phyloP scores from a whole-genome alignment of 169 alveolate genomes.

The Eimeria acervulina region DNA sequence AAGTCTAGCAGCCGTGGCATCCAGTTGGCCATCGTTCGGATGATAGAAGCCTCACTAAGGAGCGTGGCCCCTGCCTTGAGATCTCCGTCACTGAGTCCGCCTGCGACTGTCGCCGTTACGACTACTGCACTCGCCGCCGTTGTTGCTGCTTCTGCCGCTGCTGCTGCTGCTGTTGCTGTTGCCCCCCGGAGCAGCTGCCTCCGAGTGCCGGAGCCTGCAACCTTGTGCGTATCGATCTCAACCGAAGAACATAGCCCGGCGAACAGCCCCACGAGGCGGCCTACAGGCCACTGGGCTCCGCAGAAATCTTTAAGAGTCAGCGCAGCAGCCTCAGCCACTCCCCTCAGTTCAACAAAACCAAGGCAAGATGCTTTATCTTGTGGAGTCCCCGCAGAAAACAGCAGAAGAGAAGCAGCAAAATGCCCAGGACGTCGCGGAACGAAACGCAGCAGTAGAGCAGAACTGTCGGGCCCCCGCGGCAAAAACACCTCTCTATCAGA shows the following conservation, averaged over 20 bases:
- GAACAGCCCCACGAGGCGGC: not conserved
- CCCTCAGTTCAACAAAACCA: conserved; percentile 13
- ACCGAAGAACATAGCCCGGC: not conserved
- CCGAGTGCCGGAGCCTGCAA: not conserved
- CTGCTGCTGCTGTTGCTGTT: not conserved
- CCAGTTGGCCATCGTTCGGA: not conserved
- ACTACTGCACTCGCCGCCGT: not conserved
- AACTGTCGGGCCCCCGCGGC: not conserved
- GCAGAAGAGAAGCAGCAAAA: conserved; percentile 33
- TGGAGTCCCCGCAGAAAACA: not conserved
- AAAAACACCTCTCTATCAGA: not conserved
- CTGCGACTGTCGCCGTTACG: not conserved
- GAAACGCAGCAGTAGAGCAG: conserved; percentile 1
- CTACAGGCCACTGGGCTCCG: not conserved
- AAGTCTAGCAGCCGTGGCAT: conserved; percentile 30
- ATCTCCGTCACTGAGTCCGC: not conserved
- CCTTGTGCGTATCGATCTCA: too few species aligned
- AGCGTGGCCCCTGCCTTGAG: not conserved
- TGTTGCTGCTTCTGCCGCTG: not conserved
- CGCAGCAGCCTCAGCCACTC: conserved; percentile 56
- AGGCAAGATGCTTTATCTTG: not conserved
- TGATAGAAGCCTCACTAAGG: not conserved
- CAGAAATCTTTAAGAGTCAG: conserved; percentile 52
- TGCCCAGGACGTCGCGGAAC: conserved; percentile 2
- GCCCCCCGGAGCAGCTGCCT: not conserved